A percentile compares a stretch with the other conserved stretches of the same genome.
phyloP scores from a whole-genome alignment of 1,284 basidiomycete species.

The Termitomyces sp. region DNA sequence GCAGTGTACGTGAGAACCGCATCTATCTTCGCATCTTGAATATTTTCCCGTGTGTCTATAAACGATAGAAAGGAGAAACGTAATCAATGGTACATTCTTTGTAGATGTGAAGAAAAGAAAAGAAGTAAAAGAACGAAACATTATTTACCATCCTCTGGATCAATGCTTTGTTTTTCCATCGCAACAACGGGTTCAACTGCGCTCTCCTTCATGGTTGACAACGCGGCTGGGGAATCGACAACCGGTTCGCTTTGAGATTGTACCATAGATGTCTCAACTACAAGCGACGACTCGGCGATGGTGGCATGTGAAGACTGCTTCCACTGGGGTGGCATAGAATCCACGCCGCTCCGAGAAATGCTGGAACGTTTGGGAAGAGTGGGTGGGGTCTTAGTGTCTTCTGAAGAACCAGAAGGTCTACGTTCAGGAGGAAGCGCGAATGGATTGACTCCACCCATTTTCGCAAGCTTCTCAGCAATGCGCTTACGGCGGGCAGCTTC shows the following conservation, averaged over 20 bases:
- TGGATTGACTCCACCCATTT: slow-evolving; percentile 65
- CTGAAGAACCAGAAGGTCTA: slow-evolving; percentile 20
- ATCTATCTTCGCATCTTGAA: slow-evolving; percentile 5
- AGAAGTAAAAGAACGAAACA: slow-evolving; percentile 29
- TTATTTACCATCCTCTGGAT: slow-evolving; percentile 51
- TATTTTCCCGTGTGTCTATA: slow-evolving; percentile 15
- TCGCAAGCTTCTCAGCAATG: slow-evolving; percentile 57
- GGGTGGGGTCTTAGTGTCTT: slow-evolving; percentile 11
- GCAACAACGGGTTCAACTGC: slow-evolving; percentile 19
- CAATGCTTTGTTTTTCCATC: slow-evolving; percentile 18
- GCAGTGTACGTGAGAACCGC: slow-evolving; percentile 10
- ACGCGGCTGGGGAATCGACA: background rate
- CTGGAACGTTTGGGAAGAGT: slow-evolving; percentile 14
- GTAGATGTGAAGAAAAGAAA: slow-evolving; percentile 2
- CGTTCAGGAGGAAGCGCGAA: slow-evolving; percentile 40
- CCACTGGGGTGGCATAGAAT: slow-evolving; percentile 9
- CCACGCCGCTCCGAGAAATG: slow-evolving; percentile 11
- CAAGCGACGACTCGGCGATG: slow-evolving; percentile 9
- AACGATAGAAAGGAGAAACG: slow-evolving; percentile 15
- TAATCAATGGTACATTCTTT: slow-evolving; percentile 24
- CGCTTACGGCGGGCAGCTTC: slow-evolving; percentile 48
- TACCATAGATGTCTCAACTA: background rate
- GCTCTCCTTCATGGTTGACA: slow-evolving; percentile 21
- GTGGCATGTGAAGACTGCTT: slow-evolving; percentile 13
- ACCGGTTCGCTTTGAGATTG: background rate